Conservation (phyloP, 192 early-diverging fungal genomes). For the Haplosporangium gracile region DNA sequence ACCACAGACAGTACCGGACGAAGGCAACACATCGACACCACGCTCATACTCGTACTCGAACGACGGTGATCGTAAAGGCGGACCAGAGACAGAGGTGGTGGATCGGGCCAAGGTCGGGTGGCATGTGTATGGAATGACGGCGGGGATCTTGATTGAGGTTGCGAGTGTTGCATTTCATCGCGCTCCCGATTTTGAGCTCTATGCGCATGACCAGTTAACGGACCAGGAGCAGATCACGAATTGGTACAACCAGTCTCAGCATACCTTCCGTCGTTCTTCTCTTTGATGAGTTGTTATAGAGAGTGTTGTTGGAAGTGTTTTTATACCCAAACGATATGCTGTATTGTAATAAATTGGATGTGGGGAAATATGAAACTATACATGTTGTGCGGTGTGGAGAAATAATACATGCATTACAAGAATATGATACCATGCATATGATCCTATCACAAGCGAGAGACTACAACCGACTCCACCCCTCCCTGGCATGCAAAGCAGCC, state of each 20-base stretch:
- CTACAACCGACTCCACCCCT: not conserved
- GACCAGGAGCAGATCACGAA: not conserved
- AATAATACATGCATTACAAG: too few relatives aligned
- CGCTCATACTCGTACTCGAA: not conserved
- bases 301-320: not conserved
- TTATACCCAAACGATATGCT: not conserved
- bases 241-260: conserved; percentile 25
- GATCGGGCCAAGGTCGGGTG: conserved; percentile 32
- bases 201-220: conserved; percentile 15
- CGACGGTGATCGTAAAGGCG: not conserved
- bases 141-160: conserved; percentile 31
- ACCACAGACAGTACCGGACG: not conserved
- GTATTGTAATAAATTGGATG: too few relatives aligned
- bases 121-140: conserved; percentile 47
- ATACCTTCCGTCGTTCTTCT: not conserved
- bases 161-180: conserved; percentile 34
- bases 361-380: too few relatives aligned
- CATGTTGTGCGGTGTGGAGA: too few relatives aligned
- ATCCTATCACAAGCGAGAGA: not conserved
- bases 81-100: not conserved
- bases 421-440: not conserved
- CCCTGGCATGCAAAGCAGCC: not conserved
- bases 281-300: not conserved
- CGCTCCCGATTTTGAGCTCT: conserved; percentile 25
- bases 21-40: not conserved